A percentile compares a stretch with the other conserved stretches of the same genome.
Evolutionary conservation across 768 basidiomycete species (phyloP).

Genomic region (Lentinula edodes): DNA sequence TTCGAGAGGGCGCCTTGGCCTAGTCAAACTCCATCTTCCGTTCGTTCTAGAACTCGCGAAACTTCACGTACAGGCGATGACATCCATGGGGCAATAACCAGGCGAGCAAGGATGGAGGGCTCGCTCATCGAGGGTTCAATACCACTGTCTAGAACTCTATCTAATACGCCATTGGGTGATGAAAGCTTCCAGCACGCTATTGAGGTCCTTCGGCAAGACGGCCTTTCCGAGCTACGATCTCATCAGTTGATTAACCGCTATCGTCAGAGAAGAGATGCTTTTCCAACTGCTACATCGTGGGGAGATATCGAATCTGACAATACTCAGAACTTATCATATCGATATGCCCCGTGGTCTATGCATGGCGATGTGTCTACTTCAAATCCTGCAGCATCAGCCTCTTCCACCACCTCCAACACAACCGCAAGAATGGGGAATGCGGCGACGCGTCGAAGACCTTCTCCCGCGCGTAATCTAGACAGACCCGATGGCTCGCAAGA

Average conservation of each 20-base stretch:
- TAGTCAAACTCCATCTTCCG: background rate
- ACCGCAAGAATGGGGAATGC: constrained; percentile 1
- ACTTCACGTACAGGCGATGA: constrained; percentile 13
- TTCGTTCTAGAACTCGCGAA: background rate
- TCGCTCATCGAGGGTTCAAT: constrained; percentile 8
- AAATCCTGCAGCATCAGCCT: background rate
- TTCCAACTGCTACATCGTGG: constrained; percentile 12
- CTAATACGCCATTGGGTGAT: constrained; percentile 1
- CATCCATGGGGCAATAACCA: constrained; percentile 14
- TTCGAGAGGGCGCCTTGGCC: background rate
- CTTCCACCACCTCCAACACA: background rate
- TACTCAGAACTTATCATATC: background rate
- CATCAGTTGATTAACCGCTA: constrained; percentile 23
- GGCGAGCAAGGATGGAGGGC: constrained; percentile 13
- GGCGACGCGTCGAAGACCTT: constrained; percentile 1
- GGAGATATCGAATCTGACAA: constrained; percentile 11
- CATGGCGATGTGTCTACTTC: background rate
- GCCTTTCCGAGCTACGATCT: constrained; percentile 20
- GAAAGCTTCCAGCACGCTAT: constrained; percentile 25
- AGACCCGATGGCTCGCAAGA: background rate
- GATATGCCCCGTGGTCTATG: constrained; percentile 2
- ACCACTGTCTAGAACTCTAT: background rate
- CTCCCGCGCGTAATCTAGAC: background rate
- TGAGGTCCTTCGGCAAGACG: constrained; percentile 27
- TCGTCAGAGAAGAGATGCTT: constrained; percentile 17